Conservation (phyloP, 1,284 basidiomycete species). For the Coniophora puteana region DNA sequence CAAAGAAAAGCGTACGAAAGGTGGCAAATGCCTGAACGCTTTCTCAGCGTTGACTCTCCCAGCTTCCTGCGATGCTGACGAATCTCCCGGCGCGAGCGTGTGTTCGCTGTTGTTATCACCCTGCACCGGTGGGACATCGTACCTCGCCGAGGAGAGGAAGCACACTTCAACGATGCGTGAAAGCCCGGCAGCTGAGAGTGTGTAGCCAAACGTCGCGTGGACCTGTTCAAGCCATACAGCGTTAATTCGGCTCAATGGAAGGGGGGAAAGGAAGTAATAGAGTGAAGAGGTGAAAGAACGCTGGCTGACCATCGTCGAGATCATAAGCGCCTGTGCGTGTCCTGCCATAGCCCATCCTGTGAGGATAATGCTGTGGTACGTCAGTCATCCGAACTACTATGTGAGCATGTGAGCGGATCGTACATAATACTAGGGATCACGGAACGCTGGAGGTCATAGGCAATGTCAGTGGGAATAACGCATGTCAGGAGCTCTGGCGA, state of each 20-base stretch:
- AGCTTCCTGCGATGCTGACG: conserved; percentile 15
- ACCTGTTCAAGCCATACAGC: conserved; percentile 44
- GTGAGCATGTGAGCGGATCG: conserved; percentile 19
- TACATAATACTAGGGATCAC: conserved; percentile 85
- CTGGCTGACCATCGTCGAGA: conserved; percentile 69
- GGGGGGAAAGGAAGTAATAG: background rate
- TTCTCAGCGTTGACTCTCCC: conserved; percentile 40
- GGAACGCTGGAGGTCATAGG: conserved; percentile 50
- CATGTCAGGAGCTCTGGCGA: background rate
- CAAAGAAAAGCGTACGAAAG: conserved; percentile 62
- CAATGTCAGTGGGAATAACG: conserved; percentile 4
- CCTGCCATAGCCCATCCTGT: conserved; percentile 96
- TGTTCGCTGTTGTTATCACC: conserved; percentile 58
- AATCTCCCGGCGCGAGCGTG: conserved; percentile 36
- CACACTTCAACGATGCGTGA: conserved; percentile 86
- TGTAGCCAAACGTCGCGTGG: conserved; percentile 81
- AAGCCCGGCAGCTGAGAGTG: conserved; percentile 83
- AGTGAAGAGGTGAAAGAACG: background rate
- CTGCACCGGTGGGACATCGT: conserved; percentile 22
- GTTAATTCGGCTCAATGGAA: background rate
- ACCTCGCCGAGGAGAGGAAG: conserved; percentile 53
- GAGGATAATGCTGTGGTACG: conserved; percentile 62
- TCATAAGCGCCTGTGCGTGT: conserved; percentile 81
- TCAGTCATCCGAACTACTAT: conserved; percentile 6
- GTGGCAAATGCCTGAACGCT: conserved; percentile 81